phyloP scores from a whole-genome alignment of 345 rosid genomes.

The Linum tenue region DNA sequence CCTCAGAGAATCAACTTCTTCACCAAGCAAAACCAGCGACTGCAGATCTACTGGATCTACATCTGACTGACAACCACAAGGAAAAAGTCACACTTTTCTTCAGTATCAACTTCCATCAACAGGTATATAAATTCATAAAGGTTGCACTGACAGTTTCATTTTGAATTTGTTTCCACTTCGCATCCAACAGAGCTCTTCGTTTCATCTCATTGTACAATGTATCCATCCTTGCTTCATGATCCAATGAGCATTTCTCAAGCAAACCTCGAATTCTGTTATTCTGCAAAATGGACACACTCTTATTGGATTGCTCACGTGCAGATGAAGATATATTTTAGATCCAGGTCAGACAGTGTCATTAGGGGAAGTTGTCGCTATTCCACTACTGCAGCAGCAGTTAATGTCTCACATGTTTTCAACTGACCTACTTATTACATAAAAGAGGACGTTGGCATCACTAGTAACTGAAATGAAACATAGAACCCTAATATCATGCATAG shows the following conservation, averaged over 20 bases:
- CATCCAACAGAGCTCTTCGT: conserved; percentile 76
- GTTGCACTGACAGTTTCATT: conserved; percentile 51
- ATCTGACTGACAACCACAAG: conserved; percentile 47
- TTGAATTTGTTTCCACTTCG: conserved; percentile 89
- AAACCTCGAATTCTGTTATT: conserved; percentile 86
- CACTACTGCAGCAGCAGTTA: background rate
- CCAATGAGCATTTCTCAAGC: conserved; percentile 89
- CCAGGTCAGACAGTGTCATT: background rate
- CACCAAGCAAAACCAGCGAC: conserved; percentile 46
- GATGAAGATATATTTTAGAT: background rate
- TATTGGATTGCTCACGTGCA: background rate
- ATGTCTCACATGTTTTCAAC: background rate
- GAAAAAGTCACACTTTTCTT: conserved; percentile 11
- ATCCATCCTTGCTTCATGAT: conserved; percentile 88
- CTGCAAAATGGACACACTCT: conserved; percentile 32
- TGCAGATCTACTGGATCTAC: conserved; percentile 43
- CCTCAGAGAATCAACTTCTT: conserved; percentile 83
- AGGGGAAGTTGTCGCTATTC: background rate
- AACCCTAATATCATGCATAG: background rate
- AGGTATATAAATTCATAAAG: background rate
- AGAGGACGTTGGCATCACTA: background rate
- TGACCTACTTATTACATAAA: no score
- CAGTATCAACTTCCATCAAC: background rate
- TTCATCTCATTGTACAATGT: conserved; percentile 51
- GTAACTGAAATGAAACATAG: background rate